These are phyloP conservation scores for Pichia sp. DNA, from an alignment of 1,139 yeast species.

Conservation along the genomic window DNA sequence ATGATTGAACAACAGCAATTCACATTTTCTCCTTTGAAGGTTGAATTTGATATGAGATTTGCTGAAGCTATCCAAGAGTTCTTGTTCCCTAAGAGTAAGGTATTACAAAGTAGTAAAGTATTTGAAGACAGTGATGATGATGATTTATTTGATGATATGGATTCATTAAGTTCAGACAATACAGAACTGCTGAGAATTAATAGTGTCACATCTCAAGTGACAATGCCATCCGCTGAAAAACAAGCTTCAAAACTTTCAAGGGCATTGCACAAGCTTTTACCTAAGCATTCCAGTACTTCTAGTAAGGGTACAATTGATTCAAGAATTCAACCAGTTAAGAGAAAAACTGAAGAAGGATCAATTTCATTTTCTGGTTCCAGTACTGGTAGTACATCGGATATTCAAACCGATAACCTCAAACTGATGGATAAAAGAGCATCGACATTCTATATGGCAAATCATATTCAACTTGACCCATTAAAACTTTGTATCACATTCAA, in stretches of 20 bases:
- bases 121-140: conserved; percentile 13
- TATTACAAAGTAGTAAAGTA: conserved; percentile 25
- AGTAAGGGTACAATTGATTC: too few relatives aligned
- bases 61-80: conserved; percentile 63
- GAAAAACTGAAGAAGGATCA: neutral
- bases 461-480: conserved; percentile 53
- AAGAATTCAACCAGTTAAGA: neutral
- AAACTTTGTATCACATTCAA: conserved; percentile 68
- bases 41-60: conserved; percentile 71
- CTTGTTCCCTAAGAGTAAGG: conserved; percentile 32
- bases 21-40: conserved; percentile 60
- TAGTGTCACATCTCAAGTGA: conserved; percentile 1
- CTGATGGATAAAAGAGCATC: conserved; percentile 66
- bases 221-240: neutral
- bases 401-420: conserved; percentile 25
- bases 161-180: conserved; percentile 4
- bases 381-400: neutral
- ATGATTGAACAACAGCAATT: conserved; percentile 54
- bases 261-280: conserved; percentile 14
- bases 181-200: neutral
- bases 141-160: conserved; percentile 25
- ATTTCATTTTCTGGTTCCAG: neutral
- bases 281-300: neutral
- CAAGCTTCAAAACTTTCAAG: conserved; percentile 11
- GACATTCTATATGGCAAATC: conserved; percentile 41